Evolutionary conservation across 1,284 basidiomycete genomes (phyloP).

Genomic region (Leccinum colubrinum): DNA sequence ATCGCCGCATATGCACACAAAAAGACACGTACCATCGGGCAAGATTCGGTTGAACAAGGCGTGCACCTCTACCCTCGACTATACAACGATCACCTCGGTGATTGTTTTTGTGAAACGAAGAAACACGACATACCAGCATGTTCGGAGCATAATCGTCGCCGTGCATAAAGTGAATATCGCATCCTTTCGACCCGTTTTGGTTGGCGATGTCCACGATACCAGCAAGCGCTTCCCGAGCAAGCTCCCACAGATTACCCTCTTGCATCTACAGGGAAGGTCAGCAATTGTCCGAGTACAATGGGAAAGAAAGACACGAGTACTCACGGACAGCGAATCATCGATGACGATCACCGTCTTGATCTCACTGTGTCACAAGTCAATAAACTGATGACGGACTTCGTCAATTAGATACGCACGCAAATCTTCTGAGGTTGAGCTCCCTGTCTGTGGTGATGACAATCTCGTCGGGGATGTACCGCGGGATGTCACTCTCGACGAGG

Average conservation of each 20-base stretch:
- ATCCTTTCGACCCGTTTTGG: conserved; percentile 38
- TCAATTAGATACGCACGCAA: conserved; percentile 23
- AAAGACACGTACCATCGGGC: conserved; percentile 30
- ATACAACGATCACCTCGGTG: not conserved
- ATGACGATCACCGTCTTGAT: conserved; percentile 40
- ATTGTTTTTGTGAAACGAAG: not conserved
- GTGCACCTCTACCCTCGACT: conserved; percentile 26
- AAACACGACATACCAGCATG: conserved; percentile 29
- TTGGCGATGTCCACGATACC: conserved; percentile 42
- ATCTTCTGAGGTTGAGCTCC: conserved; percentile 20
- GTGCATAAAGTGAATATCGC: conserved; percentile 48
- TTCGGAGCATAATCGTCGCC: conserved; percentile 30
- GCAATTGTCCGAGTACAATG: not conserved
- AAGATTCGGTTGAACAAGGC: conserved; percentile 30
- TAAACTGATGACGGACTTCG: not conserved
- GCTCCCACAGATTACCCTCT: conserved; percentile 37
- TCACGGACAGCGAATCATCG: conserved; percentile 47
- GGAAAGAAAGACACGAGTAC: conserved; percentile 4
- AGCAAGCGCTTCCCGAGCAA: conserved; percentile 41
- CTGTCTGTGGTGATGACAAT: conserved; percentile 5
- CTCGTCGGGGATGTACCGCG: conserved; percentile 24
- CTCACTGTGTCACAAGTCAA: conserved; percentile 21
- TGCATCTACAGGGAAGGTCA: conserved; percentile 33
- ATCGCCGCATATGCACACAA: not conserved
- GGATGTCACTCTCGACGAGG: conserved; percentile 29